Percentiles rank a stretch among this genome's conserved stretches.
These are phyloP conservation scores for Wilcoxina mikolae DNA, from an alignment of 495 filamentous ascomycete species.

Conservation along the genomic window DNA sequence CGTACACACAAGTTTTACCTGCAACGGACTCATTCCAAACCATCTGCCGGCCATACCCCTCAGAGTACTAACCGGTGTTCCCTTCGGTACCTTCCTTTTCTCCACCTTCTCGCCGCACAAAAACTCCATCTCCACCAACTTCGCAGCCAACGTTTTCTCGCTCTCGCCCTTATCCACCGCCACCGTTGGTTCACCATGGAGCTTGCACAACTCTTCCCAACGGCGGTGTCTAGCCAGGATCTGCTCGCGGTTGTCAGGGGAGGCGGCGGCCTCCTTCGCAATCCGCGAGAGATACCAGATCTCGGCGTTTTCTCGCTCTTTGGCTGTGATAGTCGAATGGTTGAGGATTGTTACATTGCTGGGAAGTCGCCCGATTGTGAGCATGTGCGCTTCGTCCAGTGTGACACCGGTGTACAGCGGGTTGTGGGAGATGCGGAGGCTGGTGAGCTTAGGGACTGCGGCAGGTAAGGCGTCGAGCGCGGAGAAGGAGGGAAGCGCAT, in stretches of 20 bases:
- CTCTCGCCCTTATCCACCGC: constrained; percentile 52
- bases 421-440: constrained; percentile 68
- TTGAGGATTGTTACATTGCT: constrained; percentile 52
- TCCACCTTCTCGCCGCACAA: not conserved
- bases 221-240: constrained; percentile 46
- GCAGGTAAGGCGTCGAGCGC: constrained; percentile 50
- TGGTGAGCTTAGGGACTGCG: constrained; percentile 54
- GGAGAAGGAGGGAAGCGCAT: constrained; percentile 52
- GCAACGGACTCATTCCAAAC: constrained; percentile 50
- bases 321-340: constrained; percentile 52
- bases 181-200: constrained; percentile 25
- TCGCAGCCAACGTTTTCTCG: constrained; percentile 14
- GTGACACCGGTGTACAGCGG: constrained; percentile 45
- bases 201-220: constrained; percentile 43
- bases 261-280: constrained; percentile 52
- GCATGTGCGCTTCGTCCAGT: constrained; percentile 68
- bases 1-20: constrained; percentile 49
- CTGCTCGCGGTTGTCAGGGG: constrained; percentile 38
- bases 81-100: constrained; percentile 58
- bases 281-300: constrained; percentile 82
- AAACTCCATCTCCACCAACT: constrained; percentile 16
- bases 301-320: constrained; percentile 73
- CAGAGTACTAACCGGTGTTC: constrained; percentile 63
- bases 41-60: constrained; percentile 60
- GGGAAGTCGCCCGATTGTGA: constrained; percentile 64